These are phyloP conservation scores for Lablab purpureus DNA, from an alignment of 306 rosid genomes.

Conservation along the genomic window DNA sequence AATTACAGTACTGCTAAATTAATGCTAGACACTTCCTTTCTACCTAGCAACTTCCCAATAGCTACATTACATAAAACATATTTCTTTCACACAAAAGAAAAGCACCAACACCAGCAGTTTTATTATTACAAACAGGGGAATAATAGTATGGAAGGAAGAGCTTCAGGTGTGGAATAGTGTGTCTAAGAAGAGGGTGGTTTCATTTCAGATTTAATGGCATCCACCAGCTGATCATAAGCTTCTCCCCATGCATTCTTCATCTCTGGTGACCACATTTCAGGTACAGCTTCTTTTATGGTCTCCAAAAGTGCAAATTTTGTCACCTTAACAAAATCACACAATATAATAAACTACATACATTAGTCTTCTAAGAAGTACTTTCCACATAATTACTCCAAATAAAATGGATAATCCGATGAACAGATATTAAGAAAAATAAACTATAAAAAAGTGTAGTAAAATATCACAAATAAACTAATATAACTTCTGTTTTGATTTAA, in stretches of 20 bases:
- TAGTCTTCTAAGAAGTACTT: not conserved
- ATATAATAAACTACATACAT: not conserved
- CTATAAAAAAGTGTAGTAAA: no score
- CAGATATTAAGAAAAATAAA: no score
- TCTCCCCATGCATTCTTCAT: constrained; percentile 87
- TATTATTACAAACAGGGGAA: not conserved
- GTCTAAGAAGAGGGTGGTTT: constrained; percentile 54
- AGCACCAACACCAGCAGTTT: not conserved
- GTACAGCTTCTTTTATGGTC: constrained; percentile 75
- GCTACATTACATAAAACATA: not conserved
- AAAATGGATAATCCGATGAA: no score
- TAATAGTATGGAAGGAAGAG: not conserved
- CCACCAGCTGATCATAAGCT: constrained; percentile 81
- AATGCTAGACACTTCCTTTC: not conserved
- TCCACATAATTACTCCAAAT: no score
- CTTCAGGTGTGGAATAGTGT: constrained; percentile 1
- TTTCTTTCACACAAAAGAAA: not conserved
- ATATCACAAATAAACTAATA: no score
- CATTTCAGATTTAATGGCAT: constrained; percentile 85
- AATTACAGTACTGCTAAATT: not conserved
- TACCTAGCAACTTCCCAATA: not conserved
- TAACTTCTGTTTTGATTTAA: no score
- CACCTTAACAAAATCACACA: constrained; percentile 52
- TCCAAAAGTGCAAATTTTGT: constrained; percentile 76
- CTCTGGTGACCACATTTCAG: constrained; percentile 78